Base-by-base conservation (phyloP, 2,329 filamentous ascomycete species). In the Aspergillus spinulosporus region DNA sequence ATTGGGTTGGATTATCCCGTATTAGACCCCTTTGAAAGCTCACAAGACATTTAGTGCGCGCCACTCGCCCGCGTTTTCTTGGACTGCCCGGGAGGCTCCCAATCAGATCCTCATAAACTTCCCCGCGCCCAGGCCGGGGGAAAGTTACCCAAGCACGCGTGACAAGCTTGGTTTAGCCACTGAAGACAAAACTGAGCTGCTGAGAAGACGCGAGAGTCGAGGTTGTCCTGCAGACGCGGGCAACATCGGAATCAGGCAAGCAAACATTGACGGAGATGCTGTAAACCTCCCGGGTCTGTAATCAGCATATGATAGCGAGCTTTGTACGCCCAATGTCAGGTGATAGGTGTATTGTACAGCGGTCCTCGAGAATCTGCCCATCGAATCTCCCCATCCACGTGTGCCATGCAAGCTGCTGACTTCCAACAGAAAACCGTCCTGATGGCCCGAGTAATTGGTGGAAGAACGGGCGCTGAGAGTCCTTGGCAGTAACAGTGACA, bases 31-130 rank as follows among this genome's bases (percentile, higher is more conserved):
- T 21, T 21, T 28, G 28, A 31, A 34, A 49, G 39, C 21, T 49
- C 54, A 43, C 49, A 52, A 45, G 54, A 39, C 31, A 44, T 37
- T 52, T 57, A 57, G 48, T 48, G 14, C 49, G 44, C 54, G 49
- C 54, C 54, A 57, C 54, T 14, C 43, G 36, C 28, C 44, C 34
- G 12, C 26, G 26, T 11, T 34, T 42, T 40, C 53, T 56, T 56
- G 53, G 50, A 37, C 26, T 37, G 32, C 32, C 26, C 42, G 31
- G 28, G 39, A 45, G 21, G 26, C 15, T 15, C 43, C 42, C 42
- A 52, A 46, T 52, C 50, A 52, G 12, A 7, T 32, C 5, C 5
- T 8, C 15, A 6, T 14, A 0, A 11, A 11, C 15, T 45, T 52
- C 42, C 42, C 50, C 50, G 50, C 50, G 40, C 45, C 44, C 29